Percentiles rank a stretch among this genome's conserved stretches.
phyloP scores from a whole-genome alignment of 2,329 filamentous ascomycete species.

The Diaporthe citrichinensis region DNA sequence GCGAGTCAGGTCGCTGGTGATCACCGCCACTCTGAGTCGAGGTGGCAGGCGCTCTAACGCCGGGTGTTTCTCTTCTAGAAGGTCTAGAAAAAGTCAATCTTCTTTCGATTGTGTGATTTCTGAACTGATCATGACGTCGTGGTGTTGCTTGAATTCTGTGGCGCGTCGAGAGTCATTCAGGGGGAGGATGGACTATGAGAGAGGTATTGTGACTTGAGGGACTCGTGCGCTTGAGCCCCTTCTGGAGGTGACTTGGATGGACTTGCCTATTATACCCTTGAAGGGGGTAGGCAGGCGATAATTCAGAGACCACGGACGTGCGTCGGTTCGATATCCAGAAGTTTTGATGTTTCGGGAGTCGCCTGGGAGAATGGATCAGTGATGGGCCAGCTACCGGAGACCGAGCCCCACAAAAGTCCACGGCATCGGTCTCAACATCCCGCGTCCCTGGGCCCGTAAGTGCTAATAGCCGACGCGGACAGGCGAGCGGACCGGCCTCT shows the following conservation, averaged over 20 bases:
- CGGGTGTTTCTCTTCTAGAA: not conserved
- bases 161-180: not conserved
- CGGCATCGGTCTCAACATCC: not conserved
- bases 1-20: constrained; percentile 16
- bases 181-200: not conserved
- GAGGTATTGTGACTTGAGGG: not conserved
- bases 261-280: not conserved
- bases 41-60: constrained; percentile 9
- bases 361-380: not conserved
- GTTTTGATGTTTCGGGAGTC: not conserved
- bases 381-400: not conserved
- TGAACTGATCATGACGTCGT: constrained; percentile 28
- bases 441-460: not conserved
- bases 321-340: not conserved
- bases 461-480: not conserved
- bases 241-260: not conserved
- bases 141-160: not conserved
- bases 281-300: not conserved
- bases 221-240: not conserved
- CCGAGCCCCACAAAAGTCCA: not conserved
- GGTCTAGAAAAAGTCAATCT: constrained; percentile 20
- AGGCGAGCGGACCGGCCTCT: not conserved
- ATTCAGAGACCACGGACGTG: not conserved
- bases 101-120: not conserved
- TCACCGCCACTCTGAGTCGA: constrained; percentile 24